phyloP scores from a whole-genome alignment of 2,329 filamentous ascomycete genomes.

The Tolypocladium cylindrosporum region DNA sequence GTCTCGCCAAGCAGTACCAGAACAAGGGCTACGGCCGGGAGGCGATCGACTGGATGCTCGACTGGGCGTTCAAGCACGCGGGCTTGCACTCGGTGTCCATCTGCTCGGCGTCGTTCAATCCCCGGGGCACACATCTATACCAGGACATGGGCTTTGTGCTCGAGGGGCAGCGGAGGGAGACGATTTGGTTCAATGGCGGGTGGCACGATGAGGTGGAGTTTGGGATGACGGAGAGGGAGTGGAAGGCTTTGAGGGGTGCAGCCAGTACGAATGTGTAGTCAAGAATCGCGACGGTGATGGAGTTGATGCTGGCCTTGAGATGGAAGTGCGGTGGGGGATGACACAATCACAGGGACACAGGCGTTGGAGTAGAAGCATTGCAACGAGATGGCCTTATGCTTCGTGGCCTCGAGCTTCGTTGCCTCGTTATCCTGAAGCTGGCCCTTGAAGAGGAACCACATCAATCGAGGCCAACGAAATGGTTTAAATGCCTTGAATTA shows the following conservation, averaged over 20 bases:
- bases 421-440: no score
- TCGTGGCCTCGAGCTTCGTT: no score
- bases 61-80: slow-evolving; percentile 32
- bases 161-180: slow-evolving; percentile 27
- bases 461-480: no score
- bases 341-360: neutral
- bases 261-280: neutral
- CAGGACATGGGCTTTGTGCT: slow-evolving; percentile 30
- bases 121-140: slow-evolving; percentile 30
- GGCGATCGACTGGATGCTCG: slow-evolving; percentile 34
- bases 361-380: neutral
- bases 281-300: no score
- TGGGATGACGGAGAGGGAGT: slow-evolving; percentile 27
- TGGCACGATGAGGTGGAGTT: slow-evolving; percentile 25
- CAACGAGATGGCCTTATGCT: neutral
- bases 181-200: slow-evolving; percentile 24
- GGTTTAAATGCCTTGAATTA: no score
- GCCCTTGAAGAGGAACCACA: no score
- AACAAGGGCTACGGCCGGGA: slow-evolving; percentile 33
- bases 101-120: slow-evolving; percentile 29
- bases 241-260: slow-evolving; percentile 12
- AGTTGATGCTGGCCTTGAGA: neutral
- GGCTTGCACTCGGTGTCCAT: slow-evolving; percentile 33
- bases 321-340: no score
- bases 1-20: slow-evolving; percentile 23